phyloP scores from a whole-genome alignment of 441 rosid genomes.

The Mallotus repandus region DNA sequence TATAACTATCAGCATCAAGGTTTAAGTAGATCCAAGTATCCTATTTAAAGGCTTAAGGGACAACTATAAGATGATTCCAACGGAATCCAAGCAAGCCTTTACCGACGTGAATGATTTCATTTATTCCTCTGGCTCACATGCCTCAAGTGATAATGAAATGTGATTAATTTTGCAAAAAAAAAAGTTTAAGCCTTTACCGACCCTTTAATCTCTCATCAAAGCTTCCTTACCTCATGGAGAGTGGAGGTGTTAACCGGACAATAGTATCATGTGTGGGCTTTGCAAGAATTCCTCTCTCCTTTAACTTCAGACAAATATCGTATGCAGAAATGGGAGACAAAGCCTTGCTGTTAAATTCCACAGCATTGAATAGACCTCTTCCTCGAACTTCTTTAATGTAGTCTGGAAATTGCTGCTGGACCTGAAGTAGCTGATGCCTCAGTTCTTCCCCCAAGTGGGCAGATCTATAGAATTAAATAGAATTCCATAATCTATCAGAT shows the following conservation, averaged over 20 bases:
- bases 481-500: neutral
- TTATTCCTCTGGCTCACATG: neutral
- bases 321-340: conserved; percentile 80
- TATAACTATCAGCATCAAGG: neutral
- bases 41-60: neutral
- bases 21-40: neutral
- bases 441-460: conserved; percentile 68
- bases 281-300: conserved; percentile 89
- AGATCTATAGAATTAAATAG: conserved; percentile 47
- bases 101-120: neutral
- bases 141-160: neutral
- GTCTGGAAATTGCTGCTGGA: conserved; percentile 64
- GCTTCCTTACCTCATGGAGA: conserved; percentile 66
- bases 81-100: neutral
- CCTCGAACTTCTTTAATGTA: conserved; percentile 89
- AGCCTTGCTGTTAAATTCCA: conserved; percentile 60
- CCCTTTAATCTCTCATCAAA: conserved; percentile 4
- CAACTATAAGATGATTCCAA: neutral
- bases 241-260: conserved; percentile 93
- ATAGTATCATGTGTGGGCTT: conserved; percentile 89
- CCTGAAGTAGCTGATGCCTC: conserved; percentile 49
- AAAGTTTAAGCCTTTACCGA: neutral
- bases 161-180: neutral
- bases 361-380: conserved; percentile 89
- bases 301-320: conserved; percentile 86